Evolutionary conservation across 2,329 filamentous ascomycete genomes (phyloP).

Genomic region (Nigrospora osmanthi): DNA sequence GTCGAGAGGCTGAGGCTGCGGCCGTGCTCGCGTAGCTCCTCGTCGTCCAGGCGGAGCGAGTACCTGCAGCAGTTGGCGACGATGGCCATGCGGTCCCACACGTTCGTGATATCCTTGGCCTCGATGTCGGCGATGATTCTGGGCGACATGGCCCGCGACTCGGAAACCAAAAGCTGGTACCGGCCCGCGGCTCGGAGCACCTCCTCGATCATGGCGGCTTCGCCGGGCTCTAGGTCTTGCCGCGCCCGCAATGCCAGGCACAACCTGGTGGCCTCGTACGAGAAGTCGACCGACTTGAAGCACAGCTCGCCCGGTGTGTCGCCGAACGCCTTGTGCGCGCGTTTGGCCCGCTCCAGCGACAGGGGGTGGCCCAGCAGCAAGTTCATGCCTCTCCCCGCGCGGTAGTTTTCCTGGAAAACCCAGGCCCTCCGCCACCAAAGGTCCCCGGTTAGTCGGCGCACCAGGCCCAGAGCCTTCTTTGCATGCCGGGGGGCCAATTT

Average conservation of each 20-base stretch:
- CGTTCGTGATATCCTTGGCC: slow-evolving; percentile 8
- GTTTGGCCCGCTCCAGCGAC: too few relatives aligned
- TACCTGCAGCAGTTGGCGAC: slow-evolving; percentile 26
- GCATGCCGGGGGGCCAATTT: too few relatives aligned
- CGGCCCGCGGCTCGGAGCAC: slow-evolving; percentile 15
- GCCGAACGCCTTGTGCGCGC: too few relatives aligned
- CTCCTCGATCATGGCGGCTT: slow-evolving; percentile 2
- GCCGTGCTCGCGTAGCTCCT: slow-evolving; percentile 5
- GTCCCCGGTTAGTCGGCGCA: slow-evolving; percentile 16
- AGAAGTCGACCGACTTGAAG: too few relatives aligned
- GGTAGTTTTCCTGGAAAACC: slow-evolving; percentile 26
- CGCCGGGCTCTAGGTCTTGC: slow-evolving; percentile 1
- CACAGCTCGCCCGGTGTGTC: too few relatives aligned
- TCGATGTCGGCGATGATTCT: slow-evolving; percentile 16
- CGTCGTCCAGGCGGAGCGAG: slow-evolving; percentile 11
- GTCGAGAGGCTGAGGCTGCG: slow-evolving; percentile 17
- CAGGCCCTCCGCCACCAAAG: slow-evolving; percentile 22
- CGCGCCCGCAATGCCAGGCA: slow-evolving; percentile 11
- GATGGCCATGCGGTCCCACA: slow-evolving; percentile 20
- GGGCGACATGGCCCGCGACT: slow-evolving; percentile 15
- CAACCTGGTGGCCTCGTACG: slow-evolving; percentile 6
- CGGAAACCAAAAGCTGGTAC: slow-evolving; percentile 13
- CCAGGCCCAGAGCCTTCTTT: slow-evolving; percentile 9
- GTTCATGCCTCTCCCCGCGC: slow-evolving; percentile 15
- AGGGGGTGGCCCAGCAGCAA: too few relatives aligned